phyloP scores from a whole-genome alignment of 768 basidiomycete genomes.

The Phylloporus arenicola region DNA sequence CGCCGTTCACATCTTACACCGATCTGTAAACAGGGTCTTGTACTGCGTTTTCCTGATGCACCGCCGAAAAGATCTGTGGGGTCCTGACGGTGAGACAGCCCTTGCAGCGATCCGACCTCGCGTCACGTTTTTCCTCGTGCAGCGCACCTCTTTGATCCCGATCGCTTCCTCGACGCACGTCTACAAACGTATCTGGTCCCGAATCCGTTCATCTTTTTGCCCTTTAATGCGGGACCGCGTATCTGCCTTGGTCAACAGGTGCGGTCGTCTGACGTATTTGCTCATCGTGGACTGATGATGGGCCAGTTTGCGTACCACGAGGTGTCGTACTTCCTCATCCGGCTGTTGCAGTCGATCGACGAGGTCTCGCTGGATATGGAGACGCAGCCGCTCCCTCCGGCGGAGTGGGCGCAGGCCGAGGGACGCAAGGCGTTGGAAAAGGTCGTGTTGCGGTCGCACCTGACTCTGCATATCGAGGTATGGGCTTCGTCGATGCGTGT shows the following conservation, averaged over 20 bases:
- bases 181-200: slow-evolving; percentile 46
- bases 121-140: background rate
- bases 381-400: slow-evolving; percentile 31
- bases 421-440: slow-evolving; percentile 39
- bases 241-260: slow-evolving; percentile 55
- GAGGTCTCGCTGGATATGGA: slow-evolving; percentile 35
- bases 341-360: slow-evolving; percentile 46
- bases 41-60: slow-evolving; percentile 32
- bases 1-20: background rate
- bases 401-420: slow-evolving; percentile 29
- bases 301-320: slow-evolving; percentile 51
- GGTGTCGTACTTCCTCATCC: slow-evolving; percentile 48
- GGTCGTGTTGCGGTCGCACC: slow-evolving; percentile 33
- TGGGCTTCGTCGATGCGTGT: slow-evolving; percentile 4
- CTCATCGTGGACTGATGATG: background rate
- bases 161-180: slow-evolving; percentile 58
- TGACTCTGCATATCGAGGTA: slow-evolving; percentile 42
- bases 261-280: background rate
- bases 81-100: slow-evolving; percentile 26
- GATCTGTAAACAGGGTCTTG: background rate
- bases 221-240: slow-evolving; percentile 64
- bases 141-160: slow-evolving; percentile 51
- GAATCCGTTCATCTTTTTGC: slow-evolving; percentile 65
- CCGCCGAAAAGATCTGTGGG: slow-evolving; percentile 24
- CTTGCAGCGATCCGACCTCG: background rate